Evolutionary conservation across 2,329 filamentous ascomycete species (phyloP), one percentile per base, ranked within the genome.

Genomic region (Fulvia fulva): DNA sequence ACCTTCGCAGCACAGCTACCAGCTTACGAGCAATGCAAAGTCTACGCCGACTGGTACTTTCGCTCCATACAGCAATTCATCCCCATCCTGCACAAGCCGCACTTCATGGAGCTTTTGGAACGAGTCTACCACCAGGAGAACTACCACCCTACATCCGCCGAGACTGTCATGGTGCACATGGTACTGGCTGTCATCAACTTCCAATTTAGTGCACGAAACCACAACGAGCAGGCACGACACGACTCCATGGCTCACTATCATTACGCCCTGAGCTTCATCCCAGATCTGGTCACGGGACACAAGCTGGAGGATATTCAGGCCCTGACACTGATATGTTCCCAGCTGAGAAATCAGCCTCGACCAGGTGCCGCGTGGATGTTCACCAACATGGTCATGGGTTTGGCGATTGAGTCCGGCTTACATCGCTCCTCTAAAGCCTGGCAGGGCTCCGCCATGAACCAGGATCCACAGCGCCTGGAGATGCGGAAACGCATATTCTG

Each of bases 401-500:
- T 88, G 28, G 89, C 89, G 9, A 81, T 93, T 34, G 90, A 94
- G 66, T 76, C 91, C 41, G 87, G 89, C 19, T 77, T 94, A 37
- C 89, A 95, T 70, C 82, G 89, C 43, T 86, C 86, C n/a, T 80
- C 81, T 12, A 87, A 84, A 63, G 80, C 81, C 49, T 84, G 83
- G 79, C 74, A 75, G 19, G 71, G 77, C 14, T 71, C 75, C 22
- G 80, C 77, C 64, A 68, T 76, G 25, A 78, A 90, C 1, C 71
- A 76, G 50, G 81, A 79, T 66, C 69, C 75, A n/a, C 79, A 91
- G 1, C 83, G 88, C 5, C 83, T 89, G 59, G 90, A 95, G 71
- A 81, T 92, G 73, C 82, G 90, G 23, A 92, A 92, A 74, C 81
- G 90, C 16, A 80, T 86, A 0, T 95, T 90, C 78, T 95, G 89